These are phyloP conservation scores for Dysphania ambrosioides DNA, from an alignment of 148 eudicot genomes.

Conservation along the genomic window DNA sequence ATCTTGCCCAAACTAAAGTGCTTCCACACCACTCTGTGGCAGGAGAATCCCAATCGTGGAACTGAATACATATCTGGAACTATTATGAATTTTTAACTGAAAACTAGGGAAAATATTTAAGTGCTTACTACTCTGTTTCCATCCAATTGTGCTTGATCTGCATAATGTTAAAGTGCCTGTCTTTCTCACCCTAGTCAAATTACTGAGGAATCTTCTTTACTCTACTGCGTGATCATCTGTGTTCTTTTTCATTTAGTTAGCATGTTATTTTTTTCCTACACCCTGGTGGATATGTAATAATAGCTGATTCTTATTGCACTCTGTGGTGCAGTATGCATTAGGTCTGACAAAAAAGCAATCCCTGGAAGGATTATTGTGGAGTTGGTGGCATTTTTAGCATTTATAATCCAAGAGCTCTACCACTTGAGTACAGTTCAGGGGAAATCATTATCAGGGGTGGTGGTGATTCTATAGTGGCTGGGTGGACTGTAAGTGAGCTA, in stretches of 20 bases:
- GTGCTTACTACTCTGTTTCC: background rate
- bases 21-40: background rate
- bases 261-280: no score
- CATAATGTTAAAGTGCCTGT: background rate
- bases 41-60: background rate
- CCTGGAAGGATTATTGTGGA: constrained; percentile 17
- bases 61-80: constrained; percentile 16
- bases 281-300: background rate
- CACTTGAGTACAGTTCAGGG: constrained; percentile 21
- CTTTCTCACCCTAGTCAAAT: no score
- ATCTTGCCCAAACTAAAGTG: background rate
- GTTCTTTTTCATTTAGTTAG: background rate
- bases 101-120: background rate
- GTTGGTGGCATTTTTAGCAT: constrained; percentile 14
- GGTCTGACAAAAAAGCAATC: constrained; percentile 19
- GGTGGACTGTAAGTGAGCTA: constrained; percentile 23
- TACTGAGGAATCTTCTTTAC: no score
- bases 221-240: background rate
- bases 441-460: constrained; percentile 23
- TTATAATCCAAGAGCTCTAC: constrained; percentile 22
- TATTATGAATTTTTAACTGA: constrained; percentile 9
- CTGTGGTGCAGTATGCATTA: constrained; percentile 13
- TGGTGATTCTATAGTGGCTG: constrained; percentile 17
- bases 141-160: background rate
- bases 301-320: background rate